Evolutionary conservation across 345 rosid genomes (phyloP).

Genomic region (Brassica cretica): DNA sequence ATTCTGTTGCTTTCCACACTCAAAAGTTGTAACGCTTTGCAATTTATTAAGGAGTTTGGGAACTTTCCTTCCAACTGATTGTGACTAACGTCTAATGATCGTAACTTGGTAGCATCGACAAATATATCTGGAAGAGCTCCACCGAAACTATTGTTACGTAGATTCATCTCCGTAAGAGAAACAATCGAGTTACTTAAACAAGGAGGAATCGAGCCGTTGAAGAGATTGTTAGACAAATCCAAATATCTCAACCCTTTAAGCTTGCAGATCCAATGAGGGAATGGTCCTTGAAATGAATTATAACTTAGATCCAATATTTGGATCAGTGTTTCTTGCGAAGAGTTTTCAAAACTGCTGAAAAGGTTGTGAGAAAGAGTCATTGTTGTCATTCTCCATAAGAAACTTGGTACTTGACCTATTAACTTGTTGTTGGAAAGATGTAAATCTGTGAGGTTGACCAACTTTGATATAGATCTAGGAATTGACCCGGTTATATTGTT

Average conservation of each 20-base stretch:
- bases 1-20: background rate
- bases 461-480: background rate
- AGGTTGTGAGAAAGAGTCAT: background rate
- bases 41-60: background rate
- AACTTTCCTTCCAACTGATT: slow-evolving; percentile 37
- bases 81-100: background rate
- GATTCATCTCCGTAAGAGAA: background rate
- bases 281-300: background rate
- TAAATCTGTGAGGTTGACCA: background rate
- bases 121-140: slow-evolving; percentile 27
- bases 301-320: background rate
- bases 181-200: slow-evolving; percentile 5
- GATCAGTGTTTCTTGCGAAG: background rate
- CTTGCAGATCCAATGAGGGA: background rate
- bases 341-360: slow-evolving; percentile 8
- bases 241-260: slow-evolving; percentile 26
- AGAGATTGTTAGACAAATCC: slow-evolving; percentile 45
- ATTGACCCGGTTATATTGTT: background rate
- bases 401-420: slow-evolving; percentile 4
- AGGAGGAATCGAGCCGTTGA: slow-evolving; percentile 2
- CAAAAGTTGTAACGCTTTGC: background rate
- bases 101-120: background rate
- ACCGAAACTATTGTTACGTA: background rate
- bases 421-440: slow-evolving; percentile 8
- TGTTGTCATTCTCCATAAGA: background rate